These are phyloP conservation scores for Diutina scorzettiae DNA, from an alignment of 1,139 yeast species.

Conservation along the genomic window DNA sequence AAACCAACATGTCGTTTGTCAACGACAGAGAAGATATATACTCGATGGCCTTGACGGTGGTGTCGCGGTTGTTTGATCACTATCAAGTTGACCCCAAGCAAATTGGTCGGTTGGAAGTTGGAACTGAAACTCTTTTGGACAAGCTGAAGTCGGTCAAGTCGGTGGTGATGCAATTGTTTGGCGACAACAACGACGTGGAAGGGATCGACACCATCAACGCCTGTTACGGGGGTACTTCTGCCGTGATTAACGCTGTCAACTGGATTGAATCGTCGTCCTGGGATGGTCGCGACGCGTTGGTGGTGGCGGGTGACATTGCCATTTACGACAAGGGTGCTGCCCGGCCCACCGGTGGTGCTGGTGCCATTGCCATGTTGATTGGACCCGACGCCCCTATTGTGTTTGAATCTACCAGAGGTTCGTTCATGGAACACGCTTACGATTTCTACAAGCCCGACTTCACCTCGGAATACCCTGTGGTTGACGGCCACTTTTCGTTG, in stretches of 20 bases:
- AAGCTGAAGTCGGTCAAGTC: conserved; percentile 96
- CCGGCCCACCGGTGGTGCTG: conserved; percentile 99
- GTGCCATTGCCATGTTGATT: conserved; percentile 86
- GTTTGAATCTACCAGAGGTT: conserved; percentile 78
- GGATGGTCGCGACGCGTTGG: conserved; percentile 98
- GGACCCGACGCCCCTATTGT: conserved; percentile 98
- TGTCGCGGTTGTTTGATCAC: conserved; percentile 64
- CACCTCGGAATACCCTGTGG: conserved; percentile 92
- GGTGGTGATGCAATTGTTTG: conserved; percentile 89
- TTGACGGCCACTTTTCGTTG: conserved; percentile 94
- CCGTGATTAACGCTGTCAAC: conserved; percentile 84
- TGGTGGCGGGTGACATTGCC: conserved; percentile 96
- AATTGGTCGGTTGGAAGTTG: conserved; percentile 95
- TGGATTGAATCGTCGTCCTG: conserved; percentile 95
- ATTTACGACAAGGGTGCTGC: conserved; percentile 96
- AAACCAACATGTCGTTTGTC: conserved; percentile 95
- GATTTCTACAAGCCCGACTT: conserved; percentile 98
- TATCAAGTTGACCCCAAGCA: conserved; percentile 69
- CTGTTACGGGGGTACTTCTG: conserved; percentile 97
- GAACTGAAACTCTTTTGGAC: conserved; percentile 95
- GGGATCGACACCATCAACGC: conserved; percentile 97
- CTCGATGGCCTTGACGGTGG: conserved; percentile 79
- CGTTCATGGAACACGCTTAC: conserved; percentile 92
- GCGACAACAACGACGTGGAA: conserved; percentile 82
- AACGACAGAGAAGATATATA: conserved; percentile 96